phyloP scores from a whole-genome alignment of 1,139 yeast species.

The Sugiyamaella japonica region DNA sequence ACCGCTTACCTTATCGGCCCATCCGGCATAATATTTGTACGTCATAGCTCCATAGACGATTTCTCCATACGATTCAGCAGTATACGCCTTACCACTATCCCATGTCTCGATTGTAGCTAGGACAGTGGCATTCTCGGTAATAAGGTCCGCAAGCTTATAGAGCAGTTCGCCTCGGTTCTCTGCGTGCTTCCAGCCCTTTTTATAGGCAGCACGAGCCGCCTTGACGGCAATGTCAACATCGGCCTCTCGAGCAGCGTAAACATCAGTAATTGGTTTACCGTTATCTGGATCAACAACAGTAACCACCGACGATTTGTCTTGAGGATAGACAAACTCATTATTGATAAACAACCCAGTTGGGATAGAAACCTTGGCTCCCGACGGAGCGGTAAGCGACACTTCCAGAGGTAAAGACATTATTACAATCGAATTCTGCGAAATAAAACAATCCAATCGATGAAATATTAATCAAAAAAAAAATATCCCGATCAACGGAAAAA shows the following conservation, averaged over 20 bases:
- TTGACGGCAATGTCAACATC: slow-evolving; percentile 61
- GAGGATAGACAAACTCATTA: slow-evolving; percentile 56
- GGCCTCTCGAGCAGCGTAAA: slow-evolving; percentile 52
- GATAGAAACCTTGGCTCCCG: slow-evolving; percentile 59
- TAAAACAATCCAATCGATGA: too few species aligned
- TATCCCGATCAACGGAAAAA: not conserved
- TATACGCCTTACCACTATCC: slow-evolving; percentile 76
- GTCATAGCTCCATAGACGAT: slow-evolving; percentile 56
- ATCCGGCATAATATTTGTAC: slow-evolving; percentile 75
- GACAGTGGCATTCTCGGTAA: slow-evolving; percentile 60
- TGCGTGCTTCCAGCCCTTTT: slow-evolving; percentile 51
- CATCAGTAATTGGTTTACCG: slow-evolving; percentile 54
- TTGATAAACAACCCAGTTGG: slow-evolving; percentile 68
- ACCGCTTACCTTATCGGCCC: slow-evolving; percentile 74
- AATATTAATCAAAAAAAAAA: too few species aligned
- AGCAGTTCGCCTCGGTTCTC: slow-evolving; percentile 59
- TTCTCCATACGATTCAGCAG: slow-evolving; percentile 54
- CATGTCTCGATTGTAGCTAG: slow-evolving; percentile 73
- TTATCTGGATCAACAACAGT: slow-evolving; percentile 57
- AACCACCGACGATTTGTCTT: slow-evolving; percentile 50
- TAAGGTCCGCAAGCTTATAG: slow-evolving; percentile 62
- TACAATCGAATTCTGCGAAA: not conserved
- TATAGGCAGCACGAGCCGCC: slow-evolving; percentile 57
- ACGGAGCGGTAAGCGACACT: slow-evolving; percentile 54
- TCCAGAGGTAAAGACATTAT: slow-evolving; percentile 22